A percentile compares a stretch with the other conserved stretches of the same genome.
phyloP scores from a whole-genome alignment of 1,284 basidiomycete species.

The Chiua sp. region DNA sequence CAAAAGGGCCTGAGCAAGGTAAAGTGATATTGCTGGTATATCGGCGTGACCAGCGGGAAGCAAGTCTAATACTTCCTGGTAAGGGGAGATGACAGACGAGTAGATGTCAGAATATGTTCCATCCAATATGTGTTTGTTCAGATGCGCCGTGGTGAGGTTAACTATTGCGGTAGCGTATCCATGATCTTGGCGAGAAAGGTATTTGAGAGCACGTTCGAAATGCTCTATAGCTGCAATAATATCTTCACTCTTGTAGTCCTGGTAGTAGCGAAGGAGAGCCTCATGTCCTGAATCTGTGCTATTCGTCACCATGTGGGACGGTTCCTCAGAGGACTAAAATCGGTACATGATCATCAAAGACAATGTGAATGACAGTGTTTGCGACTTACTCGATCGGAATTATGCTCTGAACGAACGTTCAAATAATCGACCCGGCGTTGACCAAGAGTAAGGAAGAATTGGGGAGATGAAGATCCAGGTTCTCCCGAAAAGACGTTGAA shows the following conservation, averaged over 20 bases:
- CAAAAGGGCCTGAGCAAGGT: conserved; percentile 4
- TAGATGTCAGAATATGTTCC: background rate
- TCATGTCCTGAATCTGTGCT: background rate
- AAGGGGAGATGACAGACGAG: conserved; percentile 2
- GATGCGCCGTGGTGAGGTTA: conserved; percentile 18
- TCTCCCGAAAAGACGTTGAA: background rate
- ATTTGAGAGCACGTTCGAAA: background rate
- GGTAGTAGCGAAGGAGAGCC: background rate
- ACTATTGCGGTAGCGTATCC: conserved; percentile 1
- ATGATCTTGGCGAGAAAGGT: background rate
- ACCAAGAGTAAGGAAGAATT: background rate
- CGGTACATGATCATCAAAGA: background rate
- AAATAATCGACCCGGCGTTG: background rate
- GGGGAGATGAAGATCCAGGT: background rate
- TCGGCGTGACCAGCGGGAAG: conserved; percentile 5
- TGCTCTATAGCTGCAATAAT: background rate
- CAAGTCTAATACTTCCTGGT: background rate
- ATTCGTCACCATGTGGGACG: background rate
- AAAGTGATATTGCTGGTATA: conserved; percentile 2
- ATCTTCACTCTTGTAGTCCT: background rate
- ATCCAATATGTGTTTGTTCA: background rate
- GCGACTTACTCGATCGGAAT: background rate
- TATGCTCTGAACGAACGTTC: background rate
- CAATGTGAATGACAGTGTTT: background rate
- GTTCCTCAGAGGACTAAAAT: background rate